Conservation (phyloP, 305 asterid species). For the Solanum aculeatissimum region DNA sequence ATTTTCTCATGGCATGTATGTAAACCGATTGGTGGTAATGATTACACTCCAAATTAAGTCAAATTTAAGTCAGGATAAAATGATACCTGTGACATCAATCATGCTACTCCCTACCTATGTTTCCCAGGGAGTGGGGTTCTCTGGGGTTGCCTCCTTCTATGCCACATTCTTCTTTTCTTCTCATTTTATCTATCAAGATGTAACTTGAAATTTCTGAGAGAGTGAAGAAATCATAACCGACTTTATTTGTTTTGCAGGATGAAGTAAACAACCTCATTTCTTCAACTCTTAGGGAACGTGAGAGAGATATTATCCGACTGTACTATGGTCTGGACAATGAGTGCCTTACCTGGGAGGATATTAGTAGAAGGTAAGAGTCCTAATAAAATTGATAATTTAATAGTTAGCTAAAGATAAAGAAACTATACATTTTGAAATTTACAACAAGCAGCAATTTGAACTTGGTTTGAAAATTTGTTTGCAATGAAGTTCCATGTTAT, state of each 20-base stretch:
- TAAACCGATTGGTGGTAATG: background rate
- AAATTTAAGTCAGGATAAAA: background rate
- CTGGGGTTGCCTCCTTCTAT: background rate
- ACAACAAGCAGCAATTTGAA: background rate
- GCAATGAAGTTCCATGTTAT: background rate
- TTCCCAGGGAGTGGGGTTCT: background rate
- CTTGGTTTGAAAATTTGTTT: background rate
- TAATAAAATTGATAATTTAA: background rate
- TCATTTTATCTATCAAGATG: background rate
- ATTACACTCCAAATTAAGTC: background rate
- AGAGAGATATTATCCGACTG: constrained; percentile 68
- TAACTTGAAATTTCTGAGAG: background rate
- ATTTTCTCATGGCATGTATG: background rate
- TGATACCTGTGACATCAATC: background rate
- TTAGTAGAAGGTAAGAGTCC: constrained; percentile 61
- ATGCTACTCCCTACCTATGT: background rate
- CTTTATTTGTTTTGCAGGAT: constrained; percentile 36
- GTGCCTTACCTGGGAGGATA: constrained; percentile 98
- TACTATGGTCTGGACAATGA: constrained; percentile 76
- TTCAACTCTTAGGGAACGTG: constrained; percentile 60
- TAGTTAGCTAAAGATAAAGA: background rate
- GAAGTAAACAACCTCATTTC: constrained; percentile 72
- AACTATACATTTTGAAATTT: background rate
- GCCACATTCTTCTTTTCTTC: background rate
- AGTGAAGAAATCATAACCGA: background rate